Evolutionary conservation across 2,329 filamentous ascomycete species (phyloP).

Genomic region (Trichocomaceae sp.): DNA sequence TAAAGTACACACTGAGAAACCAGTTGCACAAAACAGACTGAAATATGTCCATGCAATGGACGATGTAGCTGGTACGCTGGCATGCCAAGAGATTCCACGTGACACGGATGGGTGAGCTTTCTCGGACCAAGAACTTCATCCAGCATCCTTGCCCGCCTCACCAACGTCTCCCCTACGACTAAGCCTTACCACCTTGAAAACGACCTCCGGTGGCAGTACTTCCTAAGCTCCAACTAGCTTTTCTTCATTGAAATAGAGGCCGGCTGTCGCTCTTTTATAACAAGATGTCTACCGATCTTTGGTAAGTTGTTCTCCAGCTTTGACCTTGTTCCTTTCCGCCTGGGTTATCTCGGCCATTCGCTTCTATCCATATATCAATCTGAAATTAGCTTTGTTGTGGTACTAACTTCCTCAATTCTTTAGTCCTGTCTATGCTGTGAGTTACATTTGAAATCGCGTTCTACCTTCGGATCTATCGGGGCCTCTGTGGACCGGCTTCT

Average conservation of each 20-base stretch:
- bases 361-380: neutral
- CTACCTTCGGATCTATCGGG: neutral
- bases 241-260: neutral
- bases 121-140: conserved; percentile 9
- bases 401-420: conserved; percentile 23
- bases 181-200: neutral
- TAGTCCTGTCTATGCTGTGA: conserved; percentile 98
- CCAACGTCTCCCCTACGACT: conserved; percentile 4
- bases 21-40: no score
- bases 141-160: conserved; percentile 1
- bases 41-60: neutral
- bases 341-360: neutral
- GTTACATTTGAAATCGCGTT: conserved; percentile 42
- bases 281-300: conserved; percentile 74
- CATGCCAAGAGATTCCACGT: conserved; percentile 25
- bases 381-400: neutral
- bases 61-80: neutral
- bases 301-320: conserved; percentile 55
- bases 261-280: conserved; percentile 14
- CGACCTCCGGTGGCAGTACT: conserved; percentile 36
- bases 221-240: conserved; percentile 37
- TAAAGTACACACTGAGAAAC: no score
- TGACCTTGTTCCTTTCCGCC: neutral
- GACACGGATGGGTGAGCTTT: conserved; percentile 17
- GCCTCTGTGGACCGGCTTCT: neutral